phyloP scores from a whole-genome alignment of 345 rosid genomes.

The Acer yangbiense region DNA sequence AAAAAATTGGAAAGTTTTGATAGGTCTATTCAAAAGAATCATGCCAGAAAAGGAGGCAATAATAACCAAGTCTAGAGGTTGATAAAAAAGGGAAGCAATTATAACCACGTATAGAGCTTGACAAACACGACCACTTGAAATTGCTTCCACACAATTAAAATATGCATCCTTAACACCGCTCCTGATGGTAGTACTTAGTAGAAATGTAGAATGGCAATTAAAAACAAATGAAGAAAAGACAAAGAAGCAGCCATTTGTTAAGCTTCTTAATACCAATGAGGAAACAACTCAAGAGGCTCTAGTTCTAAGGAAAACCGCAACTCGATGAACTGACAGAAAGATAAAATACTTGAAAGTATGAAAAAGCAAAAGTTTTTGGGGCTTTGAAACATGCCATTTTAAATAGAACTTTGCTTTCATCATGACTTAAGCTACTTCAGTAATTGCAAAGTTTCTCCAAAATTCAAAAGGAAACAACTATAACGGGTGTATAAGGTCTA shows the following conservation, averaged over 20 bases:
- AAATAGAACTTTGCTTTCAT: neutral
- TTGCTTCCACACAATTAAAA: neutral
- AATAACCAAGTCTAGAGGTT: neutral
- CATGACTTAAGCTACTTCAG: neutral
- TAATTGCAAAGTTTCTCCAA: neutral
- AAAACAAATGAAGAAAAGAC: neutral
- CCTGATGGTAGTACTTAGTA: neutral
- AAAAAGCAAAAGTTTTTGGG: neutral
- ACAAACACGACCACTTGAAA: neutral
- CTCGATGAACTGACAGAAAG: neutral
- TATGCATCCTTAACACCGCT: neutral
- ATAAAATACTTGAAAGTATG: neutral
- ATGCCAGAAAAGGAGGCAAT: neutral
- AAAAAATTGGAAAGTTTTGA: neutral
- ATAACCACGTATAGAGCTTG: neutral
- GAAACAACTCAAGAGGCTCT: neutral
- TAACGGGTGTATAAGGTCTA: neutral
- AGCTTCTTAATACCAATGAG: neutral
- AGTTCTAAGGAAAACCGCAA: neutral
- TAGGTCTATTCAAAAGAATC: constrained; percentile 3
- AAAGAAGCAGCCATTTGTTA: neutral
- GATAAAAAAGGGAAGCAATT: neutral
- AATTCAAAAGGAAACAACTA: neutral
- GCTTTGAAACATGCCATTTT: neutral
- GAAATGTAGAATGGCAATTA: neutral